Conservation (phyloP, 805 yeast species). For the Yamadazyma kitorensis region DNA sequence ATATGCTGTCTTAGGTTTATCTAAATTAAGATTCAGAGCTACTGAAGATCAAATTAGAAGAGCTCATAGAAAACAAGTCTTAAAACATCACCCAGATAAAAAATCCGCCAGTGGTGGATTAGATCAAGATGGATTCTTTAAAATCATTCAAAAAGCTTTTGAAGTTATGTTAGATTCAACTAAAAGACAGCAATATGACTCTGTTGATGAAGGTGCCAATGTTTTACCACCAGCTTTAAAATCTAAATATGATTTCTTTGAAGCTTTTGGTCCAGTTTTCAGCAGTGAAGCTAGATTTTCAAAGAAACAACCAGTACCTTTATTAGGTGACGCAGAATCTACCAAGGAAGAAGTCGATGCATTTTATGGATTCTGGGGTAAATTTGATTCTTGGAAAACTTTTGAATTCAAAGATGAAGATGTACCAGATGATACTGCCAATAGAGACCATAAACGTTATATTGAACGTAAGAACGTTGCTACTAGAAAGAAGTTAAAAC, state of each 20-base stretch:
- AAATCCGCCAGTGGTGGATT: conserved; percentile 86
- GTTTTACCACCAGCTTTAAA: conserved; percentile 74
- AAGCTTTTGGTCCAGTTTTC: conserved; percentile 91
- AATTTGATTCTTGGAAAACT: conserved; percentile 97
- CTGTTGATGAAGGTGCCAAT: conserved; percentile 87
- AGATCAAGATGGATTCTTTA: conserved; percentile 95
- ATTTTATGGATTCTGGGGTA: conserved; percentile 90
- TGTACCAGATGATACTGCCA: conserved; percentile 97
- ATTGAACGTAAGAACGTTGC: conserved; percentile 96
- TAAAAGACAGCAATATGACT: conserved; percentile 92
- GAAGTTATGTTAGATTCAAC: conserved; percentile 83
- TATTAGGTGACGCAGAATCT: conserved; percentile 64
- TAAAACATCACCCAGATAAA: conserved; percentile 98
- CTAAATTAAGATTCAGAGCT: conserved; percentile 87
- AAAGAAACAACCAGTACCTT: conserved; percentile 84
- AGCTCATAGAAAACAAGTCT: conserved; percentile 95
- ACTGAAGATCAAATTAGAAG: conserved; percentile 90
- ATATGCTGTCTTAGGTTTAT: conserved; percentile 92
- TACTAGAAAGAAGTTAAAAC: conserved; percentile 95
- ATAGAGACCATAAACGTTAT: conserved; percentile 99
- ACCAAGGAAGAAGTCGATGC: conserved; percentile 81
- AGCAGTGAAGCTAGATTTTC: conserved; percentile 90
- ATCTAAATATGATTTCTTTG: conserved; percentile 75
- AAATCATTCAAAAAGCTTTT: conserved; percentile 94
- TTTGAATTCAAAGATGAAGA: conserved; percentile 98